Conservation (phyloP, 306 rosid species). For the Quercus suber region DNA sequence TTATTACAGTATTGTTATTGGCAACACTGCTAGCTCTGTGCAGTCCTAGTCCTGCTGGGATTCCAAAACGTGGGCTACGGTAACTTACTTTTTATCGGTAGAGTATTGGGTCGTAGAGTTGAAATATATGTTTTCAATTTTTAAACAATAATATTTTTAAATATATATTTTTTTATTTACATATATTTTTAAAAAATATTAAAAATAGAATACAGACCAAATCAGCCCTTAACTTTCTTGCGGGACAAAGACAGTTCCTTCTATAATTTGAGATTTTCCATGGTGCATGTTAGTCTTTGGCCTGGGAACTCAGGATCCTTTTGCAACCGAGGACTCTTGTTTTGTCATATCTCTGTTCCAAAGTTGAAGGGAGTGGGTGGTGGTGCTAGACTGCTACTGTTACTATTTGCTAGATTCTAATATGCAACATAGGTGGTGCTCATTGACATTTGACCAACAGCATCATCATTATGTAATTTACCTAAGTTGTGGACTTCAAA, state of each 20-base stretch:
- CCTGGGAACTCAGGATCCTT: neutral
- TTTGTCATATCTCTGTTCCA: constrained; percentile 37
- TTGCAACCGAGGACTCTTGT: neutral
- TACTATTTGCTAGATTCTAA: neutral
- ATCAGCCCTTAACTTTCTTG: too few species aligned
- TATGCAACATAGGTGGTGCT: constrained; percentile 27
- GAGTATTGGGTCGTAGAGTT: too few species aligned
- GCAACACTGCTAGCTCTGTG: neutral
- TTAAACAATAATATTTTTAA: too few species aligned
- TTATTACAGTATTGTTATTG: neutral
- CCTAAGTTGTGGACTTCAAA: constrained; percentile 9
- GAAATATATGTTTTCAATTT: too few species aligned
- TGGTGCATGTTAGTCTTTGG: constrained; percentile 5
- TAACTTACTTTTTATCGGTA: constrained; percentile 9
- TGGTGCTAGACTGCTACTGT: neutral
- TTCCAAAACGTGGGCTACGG: neutral
- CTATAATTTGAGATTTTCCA: constrained; percentile 11
- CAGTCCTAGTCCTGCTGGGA: neutral
- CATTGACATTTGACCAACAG: constrained; percentile 27
- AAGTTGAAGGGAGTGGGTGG: constrained; percentile 21
- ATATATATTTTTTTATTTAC: too few species aligned
- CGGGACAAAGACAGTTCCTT: constrained; percentile 35
- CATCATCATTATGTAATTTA: constrained; percentile 1
- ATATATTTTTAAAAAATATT: too few species aligned
- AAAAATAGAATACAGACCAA: too few species aligned